Base-by-base conservation (phyloP, 2,329 filamentous ascomycete species). In the Phialocephala subalpina region DNA sequence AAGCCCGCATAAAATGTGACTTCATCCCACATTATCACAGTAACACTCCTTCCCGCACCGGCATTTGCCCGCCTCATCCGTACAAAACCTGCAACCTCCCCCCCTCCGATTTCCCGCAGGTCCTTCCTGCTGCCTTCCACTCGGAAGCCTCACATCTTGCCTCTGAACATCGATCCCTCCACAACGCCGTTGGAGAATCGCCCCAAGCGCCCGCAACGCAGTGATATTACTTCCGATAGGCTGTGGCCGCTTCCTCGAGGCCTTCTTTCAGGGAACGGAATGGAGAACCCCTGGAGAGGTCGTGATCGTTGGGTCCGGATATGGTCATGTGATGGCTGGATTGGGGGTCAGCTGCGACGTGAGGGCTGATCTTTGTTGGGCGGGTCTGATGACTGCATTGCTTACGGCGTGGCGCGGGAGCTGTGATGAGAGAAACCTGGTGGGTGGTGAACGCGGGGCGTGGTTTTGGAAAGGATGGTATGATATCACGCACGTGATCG, bases 251-350 rank as follows among this genome's bases (percentile, higher is more conserved):
- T 11, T n/a, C 11, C 3, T 49, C 45, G 45, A 49, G 45, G 45
- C 45, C 22, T 22, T 47, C 42, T 7, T n/a, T 47, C 42, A 9
- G 20, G 42, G 42, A 3, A 20, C 12, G 20, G 18, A 47, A 9
- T 9, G 36, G 8, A 16, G 55, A 36, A 42, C 33, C 56, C 56
- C 40, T 38, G 36, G 33, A 36, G 35, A 42, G 56, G 56, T 42
- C 56, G 33, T 22, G 14, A 58, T 42, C n/a, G n/a, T 56, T 20
- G 60, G 60, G 60, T 12, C 60, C 60, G 60, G 60, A 47, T n/a
- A 40, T 33, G 49, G 36, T 62, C 60, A 62, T 55, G 60, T 62
- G 60, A 62, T 56, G 35, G 20, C 38, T 20, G 36, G 8, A 35
- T 61, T 61, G 36, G 20, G 58, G 40, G 59, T 58, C 56, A 45